Conservation (phyloP, 371 early-diverging fungal genomes). For the Mortierella sp. region DNA sequence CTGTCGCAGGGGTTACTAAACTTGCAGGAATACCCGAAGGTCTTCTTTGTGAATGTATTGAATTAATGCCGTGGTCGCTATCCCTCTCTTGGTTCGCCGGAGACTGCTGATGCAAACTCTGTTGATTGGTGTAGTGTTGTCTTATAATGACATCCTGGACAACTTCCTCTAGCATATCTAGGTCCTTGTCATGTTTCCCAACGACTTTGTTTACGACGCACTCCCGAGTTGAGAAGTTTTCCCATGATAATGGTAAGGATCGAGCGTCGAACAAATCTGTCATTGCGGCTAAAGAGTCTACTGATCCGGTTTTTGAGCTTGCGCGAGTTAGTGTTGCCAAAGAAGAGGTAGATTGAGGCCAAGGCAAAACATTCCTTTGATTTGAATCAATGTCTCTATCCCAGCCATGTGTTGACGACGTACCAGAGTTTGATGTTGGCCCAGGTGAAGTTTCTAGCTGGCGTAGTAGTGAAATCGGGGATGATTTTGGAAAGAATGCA, state of each 20-base stretch:
- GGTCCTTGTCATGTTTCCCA: conserved; percentile 47
- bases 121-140: conserved; percentile 26
- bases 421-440: conserved; percentile 6
- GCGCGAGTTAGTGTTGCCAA: conserved; percentile 21
- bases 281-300: conserved; percentile 11
- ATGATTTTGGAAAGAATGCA: conserved; percentile 19
- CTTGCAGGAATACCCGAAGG: conserved; percentile 11
- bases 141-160: conserved; percentile 46
- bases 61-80: conserved; percentile 5
- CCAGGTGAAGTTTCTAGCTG: neutral
- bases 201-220: conserved; percentile 50
- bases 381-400: neutral
- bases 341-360: conserved; percentile 6
- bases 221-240: conserved; percentile 48
- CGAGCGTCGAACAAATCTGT: conserved; percentile 25
- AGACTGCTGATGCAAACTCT: neutral
- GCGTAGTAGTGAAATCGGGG: neutral
- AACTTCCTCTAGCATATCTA: conserved; percentile 37
- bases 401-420: neutral
- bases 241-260: conserved; percentile 45
- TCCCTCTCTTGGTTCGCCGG: conserved; percentile 17
- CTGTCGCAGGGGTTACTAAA: neutral
- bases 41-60: conserved; percentile 6
- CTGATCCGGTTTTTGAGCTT: conserved; percentile 17
- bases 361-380: neutral